Evolutionary conservation across 1,284 basidiomycete genomes (phyloP), one percentile per base, ranked within the genome.

Genomic region (Erythrobasidium hasegawianum): DNA sequence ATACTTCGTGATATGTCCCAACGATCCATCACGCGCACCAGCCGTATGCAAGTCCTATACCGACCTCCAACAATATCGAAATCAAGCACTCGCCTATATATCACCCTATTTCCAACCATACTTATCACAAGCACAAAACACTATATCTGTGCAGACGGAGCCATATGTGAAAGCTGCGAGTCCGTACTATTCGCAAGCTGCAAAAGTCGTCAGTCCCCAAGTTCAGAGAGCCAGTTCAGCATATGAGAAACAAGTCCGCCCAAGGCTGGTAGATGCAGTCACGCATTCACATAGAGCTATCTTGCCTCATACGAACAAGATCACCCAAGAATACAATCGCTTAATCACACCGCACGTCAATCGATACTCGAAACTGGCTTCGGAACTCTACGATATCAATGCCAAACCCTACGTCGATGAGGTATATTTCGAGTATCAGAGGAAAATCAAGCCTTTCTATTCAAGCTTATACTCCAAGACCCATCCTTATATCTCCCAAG

Each of bases 371-470:
- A 57, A 38, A 3, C 20, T 67, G 26, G 65, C 50, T 1, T 26
- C 27, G 20, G 62, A 62, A 20, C 20, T 67, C n/a, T 73, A 72
- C 57, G 57, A 59, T 14, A 16, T 61, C 16, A 68, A 67, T 16
- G 64, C 70, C 62, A 64, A 68, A 16, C 71, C 70, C 5, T 67
- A 67, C 41, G 33, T 72, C 20, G 56, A 62, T 29, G 38, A 29
- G 8, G 20, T 54, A 16, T 24, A 40, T 2, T 24, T 33, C 18
- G 20, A n/a, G 13, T 20, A 55, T 38, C 38, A 57, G 38, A 55
- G 43, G 53, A 27, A 20, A 11, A 40, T 40, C 45, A 43, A 55
- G 7, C 62, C 62, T 33, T 24, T 47, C 27, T 65, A 65, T 38
- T 16, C 26, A 10, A 33, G 26, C 18, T 14, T 53, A 38, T 56